These are phyloP conservation scores for Hemisphaericaspora nanyangensis DNA, from an alignment of 805 yeast genomes.

Conservation along the genomic window DNA sequence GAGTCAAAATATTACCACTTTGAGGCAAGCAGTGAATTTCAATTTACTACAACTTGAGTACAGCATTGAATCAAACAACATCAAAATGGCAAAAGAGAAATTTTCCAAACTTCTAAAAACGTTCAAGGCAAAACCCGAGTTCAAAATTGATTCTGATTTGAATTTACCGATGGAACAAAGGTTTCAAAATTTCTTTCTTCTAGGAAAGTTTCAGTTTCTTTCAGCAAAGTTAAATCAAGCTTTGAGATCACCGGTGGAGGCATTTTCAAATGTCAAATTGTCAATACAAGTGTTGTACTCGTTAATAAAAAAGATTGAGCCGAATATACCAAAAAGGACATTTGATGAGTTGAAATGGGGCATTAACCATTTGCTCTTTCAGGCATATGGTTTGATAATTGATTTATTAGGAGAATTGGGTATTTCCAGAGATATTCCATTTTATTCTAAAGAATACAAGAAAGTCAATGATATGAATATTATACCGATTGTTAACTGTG, in stretches of 20 bases:
- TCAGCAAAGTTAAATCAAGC: slow-evolving; percentile 20
- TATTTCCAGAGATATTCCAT: slow-evolving; percentile 53
- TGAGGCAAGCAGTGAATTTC: slow-evolving; percentile 17
- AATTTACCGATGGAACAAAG: slow-evolving; percentile 14
- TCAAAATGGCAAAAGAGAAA: slow-evolving; percentile 17
- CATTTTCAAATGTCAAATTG: slow-evolving; percentile 41
- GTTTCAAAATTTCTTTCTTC: slow-evolving; percentile 22
- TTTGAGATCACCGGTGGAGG: slow-evolving; percentile 18
- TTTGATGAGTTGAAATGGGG: slow-evolving; percentile 30
- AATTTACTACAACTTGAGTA: slow-evolving; percentile 30
- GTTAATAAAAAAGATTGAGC: slow-evolving; percentile 37
- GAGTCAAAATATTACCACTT: slow-evolving; percentile 2
- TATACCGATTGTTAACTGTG: slow-evolving; percentile 18
- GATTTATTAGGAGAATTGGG: slow-evolving; percentile 47
- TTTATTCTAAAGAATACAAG: slow-evolving; percentile 48
- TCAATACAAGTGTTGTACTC: slow-evolving; percentile 53
- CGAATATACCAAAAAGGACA: slow-evolving; percentile 11
- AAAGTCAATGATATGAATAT: slow-evolving; percentile 27
- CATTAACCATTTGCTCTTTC: slow-evolving; percentile 30
- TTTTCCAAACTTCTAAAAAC: slow-evolving; percentile 19
- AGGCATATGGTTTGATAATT: slow-evolving; percentile 38
- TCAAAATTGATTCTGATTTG: slow-evolving; percentile 15
- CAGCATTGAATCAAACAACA: slow-evolving; percentile 16
- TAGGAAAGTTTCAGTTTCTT: slow-evolving; percentile 35
- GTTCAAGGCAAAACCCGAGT: slow-evolving; percentile 25